Conservation (phyloP, 805 yeast genomes). For the Cyberlindnera bimundalis region DNA sequence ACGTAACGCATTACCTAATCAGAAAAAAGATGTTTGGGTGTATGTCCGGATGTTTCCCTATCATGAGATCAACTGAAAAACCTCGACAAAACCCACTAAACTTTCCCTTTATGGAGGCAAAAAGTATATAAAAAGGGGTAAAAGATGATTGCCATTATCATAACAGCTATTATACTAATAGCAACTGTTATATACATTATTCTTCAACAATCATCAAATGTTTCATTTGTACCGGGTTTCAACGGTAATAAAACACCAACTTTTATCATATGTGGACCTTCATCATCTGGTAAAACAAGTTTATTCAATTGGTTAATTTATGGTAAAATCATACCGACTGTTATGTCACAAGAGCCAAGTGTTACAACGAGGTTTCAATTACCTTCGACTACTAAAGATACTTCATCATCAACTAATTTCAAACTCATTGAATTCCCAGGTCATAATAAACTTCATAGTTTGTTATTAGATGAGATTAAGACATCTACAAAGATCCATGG, state of each 20-base stretch:
- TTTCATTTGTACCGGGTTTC: conserved; percentile 9
- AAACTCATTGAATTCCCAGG: conserved; percentile 84
- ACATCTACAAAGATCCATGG: conserved; percentile 53
- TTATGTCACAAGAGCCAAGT: conserved; percentile 51
- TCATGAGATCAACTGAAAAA: too few relatives aligned
- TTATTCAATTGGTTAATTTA: conserved; percentile 39
- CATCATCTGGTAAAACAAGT: conserved; percentile 64
- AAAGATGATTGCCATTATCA: neutral
- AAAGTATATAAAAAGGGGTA: too few relatives aligned
- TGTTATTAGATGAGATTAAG: conserved; percentile 47
- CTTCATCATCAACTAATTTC: conserved; percentile 30
- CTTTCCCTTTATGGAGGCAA: too few relatives aligned
- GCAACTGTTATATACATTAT: conserved; percentile 6
- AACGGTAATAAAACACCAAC: conserved; percentile 43
- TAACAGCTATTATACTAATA: conserved; percentile 1
- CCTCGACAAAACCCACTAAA: too few relatives aligned
- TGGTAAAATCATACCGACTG: conserved; percentile 34
- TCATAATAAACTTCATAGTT: conserved; percentile 66
- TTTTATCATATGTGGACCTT: conserved; percentile 61
- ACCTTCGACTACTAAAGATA: conserved; percentile 34
- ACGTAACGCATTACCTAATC: too few relatives aligned
- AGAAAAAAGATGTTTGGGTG: too few relatives aligned
- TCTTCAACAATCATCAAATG: conserved; percentile 7
- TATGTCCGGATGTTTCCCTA: too few relatives aligned
- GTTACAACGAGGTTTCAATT: conserved; percentile 34